Percentiles rank a stretch among this genome's conserved stretches.
Conservation (phyloP, 805 yeast genomes). For the Saturnispora kantuleensis region DNA sequence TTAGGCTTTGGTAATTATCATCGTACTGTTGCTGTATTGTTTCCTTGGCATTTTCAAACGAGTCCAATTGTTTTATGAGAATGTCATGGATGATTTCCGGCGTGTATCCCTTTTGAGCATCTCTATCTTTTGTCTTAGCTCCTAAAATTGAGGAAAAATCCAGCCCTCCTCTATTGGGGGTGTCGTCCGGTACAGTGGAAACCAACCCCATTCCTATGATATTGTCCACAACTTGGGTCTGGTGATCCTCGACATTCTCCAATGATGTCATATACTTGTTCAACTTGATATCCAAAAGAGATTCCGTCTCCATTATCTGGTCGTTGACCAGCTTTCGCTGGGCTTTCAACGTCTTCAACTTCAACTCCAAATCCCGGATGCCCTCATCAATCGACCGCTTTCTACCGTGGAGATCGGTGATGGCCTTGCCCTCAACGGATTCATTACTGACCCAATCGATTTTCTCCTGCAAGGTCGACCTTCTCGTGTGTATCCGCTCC, state of each 20-base stretch:
- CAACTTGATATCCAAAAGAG: constrained; percentile 39
- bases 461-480: constrained; percentile 26
- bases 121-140: too few relatives aligned
- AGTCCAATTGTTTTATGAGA: too few relatives aligned
- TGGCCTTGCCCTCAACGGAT: constrained; percentile 34
- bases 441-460: constrained; percentile 31
- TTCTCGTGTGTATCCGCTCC: constrained; percentile 32
- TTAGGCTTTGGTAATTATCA: too few relatives aligned
- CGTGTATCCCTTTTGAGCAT: too few relatives aligned
- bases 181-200: not conserved
- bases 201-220: not conserved
- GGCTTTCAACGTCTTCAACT: constrained; percentile 25
- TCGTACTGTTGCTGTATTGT: too few relatives aligned
- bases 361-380: constrained; percentile 30
- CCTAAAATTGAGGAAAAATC: too few relatives aligned
- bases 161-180: too few relatives aligned
- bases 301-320: constrained; percentile 38
- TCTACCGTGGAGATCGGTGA: constrained; percentile 28
- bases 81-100: too few relatives aligned
- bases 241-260: constrained; percentile 15
- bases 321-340: constrained; percentile 27
- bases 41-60: too few relatives aligned
- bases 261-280: constrained; percentile 33
- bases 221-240: constrained; percentile 11
- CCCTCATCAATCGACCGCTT: constrained; percentile 28